Evolutionary conservation across 2,329 filamentous ascomycete genomes (phyloP).

Genomic region (Xylariaceae sp.): DNA sequence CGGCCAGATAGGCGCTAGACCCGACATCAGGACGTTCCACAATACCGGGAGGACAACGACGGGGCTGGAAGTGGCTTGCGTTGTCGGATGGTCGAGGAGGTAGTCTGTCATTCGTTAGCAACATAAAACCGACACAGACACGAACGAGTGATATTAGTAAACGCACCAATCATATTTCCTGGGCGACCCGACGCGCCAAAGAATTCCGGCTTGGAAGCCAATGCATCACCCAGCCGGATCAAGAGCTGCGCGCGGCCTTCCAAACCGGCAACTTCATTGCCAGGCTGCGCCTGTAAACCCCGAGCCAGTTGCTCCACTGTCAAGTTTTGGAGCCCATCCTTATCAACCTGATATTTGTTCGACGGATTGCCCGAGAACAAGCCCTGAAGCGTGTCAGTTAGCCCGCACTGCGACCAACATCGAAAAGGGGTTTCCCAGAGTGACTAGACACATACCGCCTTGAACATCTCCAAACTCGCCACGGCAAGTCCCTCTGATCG

Average conservation of each 20-base stretch:
- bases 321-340: constrained; percentile 66
- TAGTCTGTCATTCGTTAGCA: constrained; percentile 56
- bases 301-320: constrained; percentile 69
- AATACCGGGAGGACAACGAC: constrained; percentile 82
- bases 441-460: constrained; percentile 40
- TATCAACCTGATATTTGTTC: constrained; percentile 88
- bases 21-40: constrained; percentile 87
- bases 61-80: constrained; percentile 80
- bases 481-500: constrained; percentile 62
- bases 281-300: constrained; percentile 76
- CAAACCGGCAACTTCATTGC: constrained; percentile 77
- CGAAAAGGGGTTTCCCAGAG: background rate
- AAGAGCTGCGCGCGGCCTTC: constrained; percentile 79
- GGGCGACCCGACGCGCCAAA: constrained; percentile 82
- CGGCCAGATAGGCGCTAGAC: constrained; percentile 84
- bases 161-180: constrained; percentile 85
- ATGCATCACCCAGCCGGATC: constrained; percentile 65
- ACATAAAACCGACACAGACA: background rate
- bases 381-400: constrained; percentile 43
- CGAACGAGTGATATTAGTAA: background rate
- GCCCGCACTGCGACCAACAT: background rate
- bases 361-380: constrained; percentile 75
- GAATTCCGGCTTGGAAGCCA: constrained; percentile 69
- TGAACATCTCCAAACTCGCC: constrained; percentile 83
- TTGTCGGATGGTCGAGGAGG: constrained; percentile 84